Evolutionary conservation across 1,284 basidiomycete species (phyloP).

Genomic region (Caloboletus inedulis): DNA sequence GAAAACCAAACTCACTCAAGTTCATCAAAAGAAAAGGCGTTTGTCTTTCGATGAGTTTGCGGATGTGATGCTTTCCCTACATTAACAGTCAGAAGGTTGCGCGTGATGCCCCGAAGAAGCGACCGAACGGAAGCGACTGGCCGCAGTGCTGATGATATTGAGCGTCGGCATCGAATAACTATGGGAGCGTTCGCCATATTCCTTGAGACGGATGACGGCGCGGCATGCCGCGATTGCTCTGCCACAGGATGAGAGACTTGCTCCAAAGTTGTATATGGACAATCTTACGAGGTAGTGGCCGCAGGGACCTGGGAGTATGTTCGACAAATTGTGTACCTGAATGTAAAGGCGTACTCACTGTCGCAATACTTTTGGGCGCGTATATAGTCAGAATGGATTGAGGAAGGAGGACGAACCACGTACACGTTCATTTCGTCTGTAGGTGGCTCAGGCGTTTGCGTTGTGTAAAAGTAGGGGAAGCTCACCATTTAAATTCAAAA

Average conservation of each 20-base stretch:
- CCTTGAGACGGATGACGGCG: constrained; percentile 57
- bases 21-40: constrained; percentile 20
- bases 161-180: constrained; percentile 20
- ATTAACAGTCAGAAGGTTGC: constrained; percentile 7
- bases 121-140: constrained; percentile 23
- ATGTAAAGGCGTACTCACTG: constrained; percentile 12
- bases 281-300: constrained; percentile 56
- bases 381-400: constrained; percentile 3
- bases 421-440: constrained; percentile 31
- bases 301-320: constrained; percentile 51
- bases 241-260: constrained; percentile 12
- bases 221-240: constrained; percentile 52
- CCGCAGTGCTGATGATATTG: constrained; percentile 20
- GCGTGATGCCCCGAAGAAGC: background rate
- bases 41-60: constrained; percentile 13
- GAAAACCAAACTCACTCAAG: constrained; percentile 14
- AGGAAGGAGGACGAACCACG: background rate
- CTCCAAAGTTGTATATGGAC: background rate
- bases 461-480: background rate
- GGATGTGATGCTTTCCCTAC: constrained; percentile 20
- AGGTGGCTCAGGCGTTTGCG: background rate
- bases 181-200: constrained; percentile 33
- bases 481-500: constrained; percentile 27
- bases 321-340: background rate
- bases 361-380: constrained; percentile 20